Evolutionary conservation across 1,284 basidiomycete species (phyloP).

Genomic region (Omphalotus olearius): DNA sequence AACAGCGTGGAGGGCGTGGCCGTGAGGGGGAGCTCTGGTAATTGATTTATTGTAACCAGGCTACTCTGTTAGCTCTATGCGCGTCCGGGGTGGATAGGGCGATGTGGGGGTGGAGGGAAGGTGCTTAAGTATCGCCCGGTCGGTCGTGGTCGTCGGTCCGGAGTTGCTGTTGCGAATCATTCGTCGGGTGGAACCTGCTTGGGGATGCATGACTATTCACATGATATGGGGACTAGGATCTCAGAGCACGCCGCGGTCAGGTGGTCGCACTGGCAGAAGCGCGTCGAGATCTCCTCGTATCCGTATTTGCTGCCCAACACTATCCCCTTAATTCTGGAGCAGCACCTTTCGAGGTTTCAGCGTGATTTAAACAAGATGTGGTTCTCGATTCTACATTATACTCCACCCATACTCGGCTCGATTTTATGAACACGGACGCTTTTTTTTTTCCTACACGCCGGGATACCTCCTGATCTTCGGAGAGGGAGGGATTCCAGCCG

Average conservation of each 20-base stretch:
- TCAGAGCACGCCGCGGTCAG: conserved; percentile 43
- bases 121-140: conserved; percentile 50
- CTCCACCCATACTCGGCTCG: conserved; percentile 9
- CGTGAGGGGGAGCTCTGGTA: conserved; percentile 75
- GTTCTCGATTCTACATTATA: conserved; percentile 9
- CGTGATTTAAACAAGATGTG: conserved; percentile 10
- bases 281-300: not conserved
- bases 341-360: not conserved
- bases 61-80: conserved; percentile 33
- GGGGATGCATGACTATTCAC: conserved; percentile 17
- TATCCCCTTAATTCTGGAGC: conserved; percentile 6
- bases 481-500: conserved; percentile 25
- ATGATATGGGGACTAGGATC: conserved; percentile 26
- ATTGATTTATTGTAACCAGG: conserved; percentile 28
- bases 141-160: conserved; percentile 24
- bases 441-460: conserved; percentile 52
- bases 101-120: conserved; percentile 56
- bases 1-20: conserved; percentile 55
- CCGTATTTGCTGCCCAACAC: conserved; percentile 5
- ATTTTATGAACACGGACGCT: conserved; percentile 58
- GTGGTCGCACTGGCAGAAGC: conserved; percentile 17
- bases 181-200: conserved; percentile 19
- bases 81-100: conserved; percentile 55
- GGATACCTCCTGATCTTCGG: conserved; percentile 18
- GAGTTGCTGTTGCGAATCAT: conserved; percentile 22